Base-by-base conservation (phyloP, 2,329 filamentous ascomycete genomes). In the Botryotinia narcissicola region DNA sequence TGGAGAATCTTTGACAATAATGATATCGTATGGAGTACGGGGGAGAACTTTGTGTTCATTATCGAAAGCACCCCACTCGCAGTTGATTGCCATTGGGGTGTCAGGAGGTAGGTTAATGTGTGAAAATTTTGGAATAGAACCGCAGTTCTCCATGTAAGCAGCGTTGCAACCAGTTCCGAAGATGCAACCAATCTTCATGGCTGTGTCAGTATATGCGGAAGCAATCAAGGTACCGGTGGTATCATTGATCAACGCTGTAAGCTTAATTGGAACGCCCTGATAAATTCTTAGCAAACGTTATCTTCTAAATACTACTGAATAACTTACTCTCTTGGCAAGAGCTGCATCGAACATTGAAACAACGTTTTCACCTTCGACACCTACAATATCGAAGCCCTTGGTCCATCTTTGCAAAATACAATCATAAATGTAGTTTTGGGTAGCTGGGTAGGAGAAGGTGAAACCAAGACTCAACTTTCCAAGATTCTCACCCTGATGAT, bases 121-220 rank as follows among this genome's bases (percentile, higher is more conserved):
- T 18, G 92, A 93, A 72, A 99, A 89, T 87, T 99, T 99, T 77
- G 95, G 95, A 77, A 99, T 94, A 20, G 92, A 93, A 77, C 94
- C 94, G 76, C 90, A 93, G 80, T 97, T 85, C 84, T 99, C 96
- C 92, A 99, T 97, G 85, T 99, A 99, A 57, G 96, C 96, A 59
- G 95, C 96, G 80, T 99, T 99, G 85, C 96, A 98, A 74, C 96
- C 96, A 20, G 96, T 99, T 79, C 96, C 96, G 80, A 99, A 99
- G 81, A 99, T 99, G 84, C 95, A 98, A 73, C 96, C 96, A 80
- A 98, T 96, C 84, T 91, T 94, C 89, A 98, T 97, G 78, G 91
- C 90, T 63, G 91, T 86, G 81, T 99, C 95, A n/a, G 95, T 98
- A 84, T 99, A 99, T 44, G 94, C 92, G 40, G 95, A 98, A 75